Evolutionary conservation across 2,329 filamentous ascomycete species (phyloP).

Genomic region (Neospermospora avenae): DNA sequence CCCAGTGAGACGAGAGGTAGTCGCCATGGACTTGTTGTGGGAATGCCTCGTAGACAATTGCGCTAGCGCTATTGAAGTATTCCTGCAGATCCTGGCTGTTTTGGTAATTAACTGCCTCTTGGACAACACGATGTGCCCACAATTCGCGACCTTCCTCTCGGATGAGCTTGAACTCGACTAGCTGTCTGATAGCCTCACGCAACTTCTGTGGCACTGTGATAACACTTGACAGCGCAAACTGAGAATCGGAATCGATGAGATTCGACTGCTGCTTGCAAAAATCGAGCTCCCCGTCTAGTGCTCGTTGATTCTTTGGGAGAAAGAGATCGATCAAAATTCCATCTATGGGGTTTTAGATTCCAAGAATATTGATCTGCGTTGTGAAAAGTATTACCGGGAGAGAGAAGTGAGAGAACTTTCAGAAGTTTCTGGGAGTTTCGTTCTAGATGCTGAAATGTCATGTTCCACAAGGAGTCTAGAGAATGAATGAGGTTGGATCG

Average conservation of each 20-base stretch:
- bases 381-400: conserved; percentile 17
- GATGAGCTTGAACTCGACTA: conserved; percentile 19
- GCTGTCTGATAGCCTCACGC: conserved; percentile 16
- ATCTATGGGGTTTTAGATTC: conserved; percentile 16
- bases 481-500: conserved; percentile 13
- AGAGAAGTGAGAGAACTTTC: conserved; percentile 21
- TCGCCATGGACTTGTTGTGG: conserved; percentile 15
- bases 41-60: conserved; percentile 22
- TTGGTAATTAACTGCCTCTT: conserved; percentile 28
- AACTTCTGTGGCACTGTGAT: conserved; percentile 12
- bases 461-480: conserved; percentile 22
- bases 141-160: conserved; percentile 19
- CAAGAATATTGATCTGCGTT: no score
- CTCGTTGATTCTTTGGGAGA: conserved; percentile 20
- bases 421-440: conserved; percentile 15
- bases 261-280: conserved; percentile 22
- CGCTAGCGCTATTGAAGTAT: conserved; percentile 16
- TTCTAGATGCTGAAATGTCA: conserved; percentile 16
- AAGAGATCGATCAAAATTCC: conserved; percentile 24
- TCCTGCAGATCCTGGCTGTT: conserved; percentile 16
- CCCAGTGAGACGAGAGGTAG: conserved; percentile 10
- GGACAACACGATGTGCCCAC: conserved; percentile 24
- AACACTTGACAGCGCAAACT: no score
- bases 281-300: conserved; percentile 19
- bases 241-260: no score